Percentiles rank a stretch among this genome's conserved stretches.
These are phyloP conservation scores for Botryobasidium botryosum DNA, from an alignment of 768 basidiomycete genomes.

Conservation along the genomic window DNA sequence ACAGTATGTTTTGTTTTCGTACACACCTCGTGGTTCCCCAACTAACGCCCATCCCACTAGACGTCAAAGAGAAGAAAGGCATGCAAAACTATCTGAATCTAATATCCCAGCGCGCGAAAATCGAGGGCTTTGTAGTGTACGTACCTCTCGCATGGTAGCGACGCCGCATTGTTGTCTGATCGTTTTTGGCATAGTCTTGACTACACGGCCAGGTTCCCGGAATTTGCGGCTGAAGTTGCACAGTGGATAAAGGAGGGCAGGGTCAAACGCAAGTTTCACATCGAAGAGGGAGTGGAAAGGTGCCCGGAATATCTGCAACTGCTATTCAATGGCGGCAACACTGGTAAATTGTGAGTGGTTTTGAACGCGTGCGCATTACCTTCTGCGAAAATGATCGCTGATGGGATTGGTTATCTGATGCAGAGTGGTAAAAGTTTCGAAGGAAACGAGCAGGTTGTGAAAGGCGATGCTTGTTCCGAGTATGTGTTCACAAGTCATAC, in stretches of 20 bases:
- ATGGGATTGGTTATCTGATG: too few species aligned
- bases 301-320: constrained; percentile 27
- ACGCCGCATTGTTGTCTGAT: background rate
- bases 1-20: constrained; percentile 52
- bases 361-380: background rate
- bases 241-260: constrained; percentile 44
- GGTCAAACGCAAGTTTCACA: constrained; percentile 66
- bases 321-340: background rate
- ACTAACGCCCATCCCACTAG: background rate
- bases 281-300: constrained; percentile 58
- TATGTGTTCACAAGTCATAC: too few species aligned
- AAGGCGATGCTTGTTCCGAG: too few species aligned
- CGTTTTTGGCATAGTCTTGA: constrained; percentile 38
- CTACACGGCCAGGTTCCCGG: constrained; percentile 42
- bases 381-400: too few species aligned
- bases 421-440: too few species aligned
- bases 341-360: background rate
- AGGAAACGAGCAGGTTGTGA: too few species aligned
- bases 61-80: background rate
- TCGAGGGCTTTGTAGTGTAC: constrained; percentile 74
- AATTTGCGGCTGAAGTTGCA: constrained; percentile 40
- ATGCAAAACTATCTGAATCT: constrained; percentile 24
- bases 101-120: constrained; percentile 59
- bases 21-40: background rate
- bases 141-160: too few species aligned